Evolutionary conservation across 345 rosid genomes (phyloP).

Genomic region (Isatis tinctoria): DNA sequence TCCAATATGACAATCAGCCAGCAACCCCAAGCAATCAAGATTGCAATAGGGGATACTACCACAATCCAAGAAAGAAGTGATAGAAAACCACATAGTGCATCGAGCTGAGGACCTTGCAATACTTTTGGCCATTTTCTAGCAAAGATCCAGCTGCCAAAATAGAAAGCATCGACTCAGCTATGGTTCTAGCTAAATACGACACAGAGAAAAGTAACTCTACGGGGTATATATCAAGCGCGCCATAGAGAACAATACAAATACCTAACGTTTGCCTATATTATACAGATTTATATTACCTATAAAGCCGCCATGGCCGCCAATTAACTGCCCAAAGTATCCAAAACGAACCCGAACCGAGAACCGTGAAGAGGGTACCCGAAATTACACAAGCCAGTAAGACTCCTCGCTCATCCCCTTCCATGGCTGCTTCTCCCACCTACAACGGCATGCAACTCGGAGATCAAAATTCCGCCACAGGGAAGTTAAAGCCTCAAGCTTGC

Average conservation of each 20-base stretch:
- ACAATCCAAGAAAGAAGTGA: conserved; percentile 73
- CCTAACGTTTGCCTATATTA: background rate
- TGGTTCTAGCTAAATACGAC: background rate
- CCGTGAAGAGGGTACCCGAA: conserved; percentile 80
- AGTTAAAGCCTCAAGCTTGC: conserved; percentile 5
- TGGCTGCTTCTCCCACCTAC: conserved; percentile 58
- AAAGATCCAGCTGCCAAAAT: conserved; percentile 85
- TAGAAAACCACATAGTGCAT: conserved; percentile 64
- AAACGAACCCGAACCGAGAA: conserved; percentile 76
- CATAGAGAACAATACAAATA: background rate
- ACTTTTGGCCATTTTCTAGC: conserved; percentile 92
- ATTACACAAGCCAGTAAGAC: conserved; percentile 65
- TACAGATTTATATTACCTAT: conserved; percentile 49
- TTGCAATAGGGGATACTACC: conserved; percentile 76
- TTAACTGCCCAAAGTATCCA: conserved; percentile 88
- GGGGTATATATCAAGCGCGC: background rate
- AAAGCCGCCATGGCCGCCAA: conserved; percentile 99
- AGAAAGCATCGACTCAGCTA: background rate
- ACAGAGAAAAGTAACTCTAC: background rate
- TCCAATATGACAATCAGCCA: conserved; percentile 76
- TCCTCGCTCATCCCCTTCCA: conserved; percentile 75
- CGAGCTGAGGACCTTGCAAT: conserved; percentile 86
- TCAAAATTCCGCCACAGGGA: conserved; percentile 2
- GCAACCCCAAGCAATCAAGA: conserved; percentile 85
- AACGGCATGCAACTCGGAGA: conserved; percentile 27